A percentile compares a stretch with the other conserved stretches of the same genome.
Conservation (phyloP, 108 stramenopile genomes). For the Cyclotella kingstonii region DNA sequence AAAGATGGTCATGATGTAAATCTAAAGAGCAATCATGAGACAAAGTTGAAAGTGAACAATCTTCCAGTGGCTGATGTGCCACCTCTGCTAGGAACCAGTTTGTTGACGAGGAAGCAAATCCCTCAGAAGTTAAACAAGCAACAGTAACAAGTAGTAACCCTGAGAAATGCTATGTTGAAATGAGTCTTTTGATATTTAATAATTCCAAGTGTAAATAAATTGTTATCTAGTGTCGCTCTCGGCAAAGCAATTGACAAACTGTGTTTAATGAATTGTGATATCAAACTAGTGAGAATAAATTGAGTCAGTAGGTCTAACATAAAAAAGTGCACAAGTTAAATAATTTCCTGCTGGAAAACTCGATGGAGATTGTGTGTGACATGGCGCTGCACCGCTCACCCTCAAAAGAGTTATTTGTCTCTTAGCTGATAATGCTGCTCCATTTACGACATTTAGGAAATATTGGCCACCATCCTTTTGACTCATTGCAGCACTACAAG, state of each 20-base stretch:
- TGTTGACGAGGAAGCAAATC: no score
- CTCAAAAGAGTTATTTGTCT: conserved; percentile 64
- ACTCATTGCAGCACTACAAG: conserved; percentile 94
- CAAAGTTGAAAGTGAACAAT: no score
- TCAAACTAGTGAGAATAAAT: not conserved
- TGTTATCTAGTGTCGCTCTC: not conserved
- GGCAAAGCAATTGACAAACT: not conserved
- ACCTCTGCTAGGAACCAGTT: no score
- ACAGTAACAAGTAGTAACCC: no score
- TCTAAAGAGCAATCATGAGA: no score
- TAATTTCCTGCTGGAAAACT: conserved; percentile 77
- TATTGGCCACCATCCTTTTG: conserved; percentile 86
- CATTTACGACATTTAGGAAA: conserved; percentile 73
- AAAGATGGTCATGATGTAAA: no score
- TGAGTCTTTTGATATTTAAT: no score
- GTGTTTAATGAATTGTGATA: not conserved
- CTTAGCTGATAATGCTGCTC: conserved; percentile 65
- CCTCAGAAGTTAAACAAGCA: no score
- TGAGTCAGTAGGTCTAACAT: conserved; percentile 46
- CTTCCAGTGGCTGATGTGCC: no score
- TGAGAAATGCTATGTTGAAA: no score
- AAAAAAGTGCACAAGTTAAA: conserved; percentile 78
- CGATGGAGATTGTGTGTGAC: conserved; percentile 78
- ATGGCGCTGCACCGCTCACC: conserved; percentile 75
- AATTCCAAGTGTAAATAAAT: no score